These are phyloP conservation scores for Penicillium paxilli DNA, from an alignment of 495 filamentous ascomycete genomes.

Conservation along the genomic window DNA sequence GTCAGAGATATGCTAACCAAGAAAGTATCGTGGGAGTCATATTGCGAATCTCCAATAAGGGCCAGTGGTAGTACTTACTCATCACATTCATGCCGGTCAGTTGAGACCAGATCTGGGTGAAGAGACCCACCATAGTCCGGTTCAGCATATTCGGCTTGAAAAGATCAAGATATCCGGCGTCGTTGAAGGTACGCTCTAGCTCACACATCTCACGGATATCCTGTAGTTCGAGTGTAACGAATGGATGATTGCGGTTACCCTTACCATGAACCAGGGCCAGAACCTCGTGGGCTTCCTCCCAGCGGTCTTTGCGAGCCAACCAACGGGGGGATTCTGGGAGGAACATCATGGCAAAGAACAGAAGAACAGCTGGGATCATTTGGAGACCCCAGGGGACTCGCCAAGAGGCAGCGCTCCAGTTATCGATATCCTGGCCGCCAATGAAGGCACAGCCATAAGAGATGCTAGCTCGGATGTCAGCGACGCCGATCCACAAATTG, in stretches of 20 bases:
- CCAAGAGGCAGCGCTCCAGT: slow-evolving; percentile 56
- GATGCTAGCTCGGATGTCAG: slow-evolving; percentile 33
- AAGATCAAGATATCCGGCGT: slow-evolving; percentile 63
- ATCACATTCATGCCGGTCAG: slow-evolving; percentile 78
- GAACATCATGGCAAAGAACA: slow-evolving; percentile 62
- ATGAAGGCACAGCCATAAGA: slow-evolving; percentile 69
- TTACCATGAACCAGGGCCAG: slow-evolving; percentile 67
- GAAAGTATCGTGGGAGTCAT: too few species aligned
- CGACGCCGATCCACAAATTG: background rate
- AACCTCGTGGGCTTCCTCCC: slow-evolving; percentile 67
- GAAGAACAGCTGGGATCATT: slow-evolving; percentile 66
- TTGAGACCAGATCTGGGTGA: slow-evolving; percentile 75
- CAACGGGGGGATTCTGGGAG: slow-evolving; percentile 78
- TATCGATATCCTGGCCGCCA: slow-evolving; percentile 14
- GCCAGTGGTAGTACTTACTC: slow-evolving; percentile 38
- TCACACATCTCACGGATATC: slow-evolving; percentile 65
- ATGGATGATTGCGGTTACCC: slow-evolving; percentile 59
- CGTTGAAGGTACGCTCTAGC: slow-evolving; percentile 54
- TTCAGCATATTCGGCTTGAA: slow-evolving; percentile 65
- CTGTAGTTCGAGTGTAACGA: slow-evolving; percentile 57
- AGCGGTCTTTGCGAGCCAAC: slow-evolving; percentile 71
- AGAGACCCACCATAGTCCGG: slow-evolving; percentile 64
- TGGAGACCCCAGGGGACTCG: slow-evolving; percentile 77
- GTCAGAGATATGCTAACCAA: too few species aligned
- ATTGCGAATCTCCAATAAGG: too few species aligned